Base-by-base conservation (phyloP, 1,284 basidiomycete species). In the Cronartium ribicola region DNA sequence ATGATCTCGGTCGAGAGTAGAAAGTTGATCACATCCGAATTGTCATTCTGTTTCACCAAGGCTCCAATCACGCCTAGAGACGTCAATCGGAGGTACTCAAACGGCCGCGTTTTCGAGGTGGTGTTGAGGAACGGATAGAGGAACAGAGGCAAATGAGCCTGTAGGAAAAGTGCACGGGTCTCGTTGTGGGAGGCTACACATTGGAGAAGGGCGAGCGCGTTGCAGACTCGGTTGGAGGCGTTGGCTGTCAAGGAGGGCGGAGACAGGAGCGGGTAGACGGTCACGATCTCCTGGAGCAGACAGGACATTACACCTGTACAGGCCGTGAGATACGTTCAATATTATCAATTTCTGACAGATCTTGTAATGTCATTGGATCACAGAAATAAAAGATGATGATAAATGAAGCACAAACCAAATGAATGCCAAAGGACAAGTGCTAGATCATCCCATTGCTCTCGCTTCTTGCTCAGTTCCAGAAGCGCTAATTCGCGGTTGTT, bases 11-110 rank as follows among this genome's bases (percentile, higher is more conserved):
- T 99, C 10, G 95, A 98, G 51, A 99, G 87, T 64, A 99, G 86
- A 84, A 99, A 99, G 83, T 98, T 96, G 82, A 99, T 98, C 78
- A 99, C 95, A 76, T 94, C 91, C 79, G 90, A 93, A 83, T 98
- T 98, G 84, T 99, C 96, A 82, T 98, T 98, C 90, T 97, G 94
- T 90, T 99, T 99, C 81, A 99, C 96, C 71, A 99, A 87, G 11
- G 96, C 96, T 60, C 96, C 96, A 77, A 98, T 98, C 73, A 99
- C 96, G 44, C 96, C 96, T 29, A 99, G 87, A 57, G 94, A 97
- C 2, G 96, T 99, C 67, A 99, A 87, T 48, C 96, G 90, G 65
- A 99, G 87, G 83, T 98, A 99, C 84, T 99, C 96, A 81, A 99
- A 99, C 3, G 96, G 96, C 13, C 96, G 88, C 14, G 95, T 98